Evolutionary conservation across 129 eudicot genomes (phyloP).

Genomic region (Dittrichia graveolens): DNA sequence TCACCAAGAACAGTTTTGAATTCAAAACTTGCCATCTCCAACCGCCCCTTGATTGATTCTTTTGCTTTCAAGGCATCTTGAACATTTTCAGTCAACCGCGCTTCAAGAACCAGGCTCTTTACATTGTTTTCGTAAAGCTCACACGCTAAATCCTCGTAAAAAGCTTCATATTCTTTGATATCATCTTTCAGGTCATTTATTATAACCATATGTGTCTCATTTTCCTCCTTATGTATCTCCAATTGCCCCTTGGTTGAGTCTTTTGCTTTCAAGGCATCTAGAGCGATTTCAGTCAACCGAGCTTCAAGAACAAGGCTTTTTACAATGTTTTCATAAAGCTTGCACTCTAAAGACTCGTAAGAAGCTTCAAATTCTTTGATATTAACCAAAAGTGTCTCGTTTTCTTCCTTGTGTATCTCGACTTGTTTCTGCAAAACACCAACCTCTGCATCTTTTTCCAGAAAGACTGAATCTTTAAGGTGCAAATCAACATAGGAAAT

Average conservation of each 20-base stretch:
- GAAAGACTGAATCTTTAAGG: neutral
- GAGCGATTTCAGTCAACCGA: slow-evolving; percentile 14
- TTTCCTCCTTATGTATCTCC: too few relatives aligned
- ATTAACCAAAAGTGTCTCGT: slow-evolving; percentile 19
- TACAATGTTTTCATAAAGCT: slow-evolving; percentile 52
- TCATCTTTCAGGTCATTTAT: too few relatives aligned
- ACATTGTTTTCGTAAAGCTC: too few relatives aligned
- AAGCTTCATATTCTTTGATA: too few relatives aligned
- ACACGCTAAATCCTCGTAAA: too few relatives aligned
- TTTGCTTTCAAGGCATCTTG: neutral
- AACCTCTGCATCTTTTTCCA: slow-evolving; percentile 4
- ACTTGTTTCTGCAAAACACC: neutral
- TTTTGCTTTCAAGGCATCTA: slow-evolving; percentile 19
- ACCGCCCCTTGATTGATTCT: neutral
- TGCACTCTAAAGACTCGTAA: slow-evolving; percentile 44
- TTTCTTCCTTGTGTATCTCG: neutral
- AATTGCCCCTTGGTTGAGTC: slow-evolving; percentile 40
- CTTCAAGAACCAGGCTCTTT: too few relatives aligned
- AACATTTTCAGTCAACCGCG: too few relatives aligned
- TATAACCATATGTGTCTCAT: too few relatives aligned
- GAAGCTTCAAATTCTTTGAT: slow-evolving; percentile 20
- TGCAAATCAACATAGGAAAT: slow-evolving; percentile 4
- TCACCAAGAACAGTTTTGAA: too few relatives aligned
- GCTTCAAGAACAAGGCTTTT: slow-evolving; percentile 47
- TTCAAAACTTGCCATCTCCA: too few relatives aligned